Evolutionary conservation across 495 filamentous ascomycete species (phyloP).

Genomic region (Aspergillus coremiiformis): DNA sequence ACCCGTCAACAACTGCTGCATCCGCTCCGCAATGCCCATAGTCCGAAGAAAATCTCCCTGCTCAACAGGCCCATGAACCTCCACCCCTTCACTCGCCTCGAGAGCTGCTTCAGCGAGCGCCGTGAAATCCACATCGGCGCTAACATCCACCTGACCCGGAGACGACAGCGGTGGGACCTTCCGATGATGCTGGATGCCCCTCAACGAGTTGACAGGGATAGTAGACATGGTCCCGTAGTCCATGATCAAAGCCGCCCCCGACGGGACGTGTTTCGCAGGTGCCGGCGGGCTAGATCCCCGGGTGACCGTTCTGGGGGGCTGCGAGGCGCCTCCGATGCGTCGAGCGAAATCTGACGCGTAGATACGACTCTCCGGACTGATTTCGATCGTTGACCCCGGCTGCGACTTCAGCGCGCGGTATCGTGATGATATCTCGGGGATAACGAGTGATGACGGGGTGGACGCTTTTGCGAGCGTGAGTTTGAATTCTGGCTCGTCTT

Average conservation of each 20-base stretch:
- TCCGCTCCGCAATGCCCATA: constrained; percentile 78
- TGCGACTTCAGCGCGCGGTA: constrained; percentile 65
- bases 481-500: constrained; percentile 66
- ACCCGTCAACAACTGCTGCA: constrained; percentile 53
- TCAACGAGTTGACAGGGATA: constrained; percentile 77
- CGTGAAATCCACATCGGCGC: constrained; percentile 85
- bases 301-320: constrained; percentile 26
- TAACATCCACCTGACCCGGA: constrained; percentile 78
- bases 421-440: constrained; percentile 74
- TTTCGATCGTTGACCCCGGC: constrained; percentile 66
- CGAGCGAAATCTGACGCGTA: constrained; percentile 72
- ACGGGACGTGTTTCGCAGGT: constrained; percentile 48
- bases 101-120: constrained; percentile 76
- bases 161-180: constrained; percentile 66
- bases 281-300: constrained; percentile 7
- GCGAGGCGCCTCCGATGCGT: constrained; percentile 65
- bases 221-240: constrained; percentile 81
- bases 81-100: constrained; percentile 64
- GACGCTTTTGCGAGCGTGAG: constrained; percentile 64
- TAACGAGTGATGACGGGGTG: constrained; percentile 74
- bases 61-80: constrained; percentile 88
- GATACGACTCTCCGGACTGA: constrained; percentile 76
- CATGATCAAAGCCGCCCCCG: constrained; percentile 82
- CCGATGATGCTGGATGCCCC: constrained; percentile 71
- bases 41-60: constrained; percentile 70